Evolutionary conservation across 2,329 filamentous ascomycete genomes (phyloP).

Genomic region (Colletotrichum sp.): DNA sequence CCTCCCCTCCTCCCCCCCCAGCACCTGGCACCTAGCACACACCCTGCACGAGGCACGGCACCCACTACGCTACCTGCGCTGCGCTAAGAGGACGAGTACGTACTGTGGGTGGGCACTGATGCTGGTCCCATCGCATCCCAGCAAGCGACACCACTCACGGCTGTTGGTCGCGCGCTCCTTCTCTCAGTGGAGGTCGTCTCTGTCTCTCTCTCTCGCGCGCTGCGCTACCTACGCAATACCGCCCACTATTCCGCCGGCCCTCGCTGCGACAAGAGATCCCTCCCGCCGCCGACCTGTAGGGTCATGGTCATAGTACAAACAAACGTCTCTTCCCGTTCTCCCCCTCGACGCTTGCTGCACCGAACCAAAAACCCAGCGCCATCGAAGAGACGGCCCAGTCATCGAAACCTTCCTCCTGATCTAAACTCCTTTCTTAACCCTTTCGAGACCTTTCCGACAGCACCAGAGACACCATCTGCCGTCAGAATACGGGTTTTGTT

Average conservation of each 20-base stretch:
- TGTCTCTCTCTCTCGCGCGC: not conserved
- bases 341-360: not conserved
- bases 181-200: not conserved
- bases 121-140: not conserved
- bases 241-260: conserved; percentile 14
- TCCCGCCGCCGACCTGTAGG: conserved; percentile 7
- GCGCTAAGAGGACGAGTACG: not conserved
- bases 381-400: not conserved
- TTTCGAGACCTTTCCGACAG: not conserved
- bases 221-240: conserved; percentile 8
- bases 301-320: not conserved
- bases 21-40: not conserved
- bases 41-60: conserved; percentile 13
- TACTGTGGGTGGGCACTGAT: not conserved
- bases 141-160: conserved; percentile 13
- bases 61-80: not conserved
- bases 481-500: not conserved
- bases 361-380: not conserved
- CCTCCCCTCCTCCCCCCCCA: not conserved
- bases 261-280: conserved; percentile 20
- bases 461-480: not conserved
- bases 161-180: not conserved
- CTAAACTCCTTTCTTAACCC: not conserved
- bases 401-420: conserved; percentile 5
- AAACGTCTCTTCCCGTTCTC: conserved; percentile 1